phyloP scores from a whole-genome alignment of 768 basidiomycete genomes.

The Pholiota microspora region DNA sequence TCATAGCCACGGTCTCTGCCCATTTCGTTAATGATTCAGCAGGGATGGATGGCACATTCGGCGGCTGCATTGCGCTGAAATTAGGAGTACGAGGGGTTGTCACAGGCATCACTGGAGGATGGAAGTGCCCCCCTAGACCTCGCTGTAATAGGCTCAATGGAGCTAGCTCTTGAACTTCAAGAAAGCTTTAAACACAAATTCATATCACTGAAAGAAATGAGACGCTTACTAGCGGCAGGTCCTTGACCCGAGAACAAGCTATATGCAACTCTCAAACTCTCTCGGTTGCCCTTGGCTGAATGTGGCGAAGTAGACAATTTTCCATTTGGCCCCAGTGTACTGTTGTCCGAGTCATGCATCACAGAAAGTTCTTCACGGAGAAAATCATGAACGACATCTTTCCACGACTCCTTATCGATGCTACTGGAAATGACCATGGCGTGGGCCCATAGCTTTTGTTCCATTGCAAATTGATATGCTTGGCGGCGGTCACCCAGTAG shows the following conservation, averaged over 20 bases:
- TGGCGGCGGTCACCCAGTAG: constrained; percentile 81
- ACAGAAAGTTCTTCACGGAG: constrained; percentile 68
- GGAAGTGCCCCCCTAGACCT: constrained; percentile 37
- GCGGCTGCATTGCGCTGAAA: constrained; percentile 44
- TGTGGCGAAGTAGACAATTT: constrained; percentile 16
- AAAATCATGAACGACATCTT: constrained; percentile 86
- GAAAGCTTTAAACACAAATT: constrained; percentile 2
- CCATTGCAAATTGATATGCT: constrained; percentile 86
- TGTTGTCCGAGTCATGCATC: constrained; percentile 24
- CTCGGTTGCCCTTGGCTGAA: constrained; percentile 32
- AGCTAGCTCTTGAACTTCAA: constrained; percentile 70
- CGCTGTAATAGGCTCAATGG: constrained; percentile 54
- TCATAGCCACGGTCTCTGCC: constrained; percentile 84
- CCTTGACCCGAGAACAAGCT: constrained; percentile 85
- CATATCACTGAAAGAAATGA: neutral
- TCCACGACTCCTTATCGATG: constrained; percentile 92
- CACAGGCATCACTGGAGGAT: constrained; percentile 28
- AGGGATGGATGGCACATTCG: constrained; percentile 44
- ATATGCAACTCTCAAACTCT: constrained; percentile 78
- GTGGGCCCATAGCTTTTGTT: constrained; percentile 92
- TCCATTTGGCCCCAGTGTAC: constrained; percentile 8
- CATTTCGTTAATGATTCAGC: constrained; percentile 68
- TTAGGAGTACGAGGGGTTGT: constrained; percentile 65
- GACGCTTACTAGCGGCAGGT: constrained; percentile 60
- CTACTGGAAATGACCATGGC: constrained; percentile 93